Base-by-base conservation (phyloP, 176 grass and related monocot genomes). In the Oryza brachyantha region DNA sequence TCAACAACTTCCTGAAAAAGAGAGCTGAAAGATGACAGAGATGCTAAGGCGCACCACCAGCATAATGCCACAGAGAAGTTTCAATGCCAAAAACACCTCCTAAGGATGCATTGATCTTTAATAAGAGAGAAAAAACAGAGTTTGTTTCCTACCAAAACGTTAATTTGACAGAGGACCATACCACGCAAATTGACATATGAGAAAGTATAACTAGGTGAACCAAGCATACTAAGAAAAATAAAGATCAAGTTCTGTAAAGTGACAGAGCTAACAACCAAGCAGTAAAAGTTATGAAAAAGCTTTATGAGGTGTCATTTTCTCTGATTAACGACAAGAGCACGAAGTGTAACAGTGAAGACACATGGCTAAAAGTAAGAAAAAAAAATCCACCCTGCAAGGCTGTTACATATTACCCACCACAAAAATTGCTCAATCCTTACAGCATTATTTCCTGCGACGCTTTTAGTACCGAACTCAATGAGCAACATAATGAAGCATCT, bases 291-390 rank as follows among this genome's bases (percentile, higher is more conserved):
- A 81, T 57, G 1, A 37, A 35, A 27, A 29, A 78, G 58, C 65
- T 84, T 88, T 84, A 55, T 65, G 19, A 71, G 29, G 43, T 72
- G 76, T 84, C 71, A 52, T 43, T 69, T 81, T 27, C 57, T 64
- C 24, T 64, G 32, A 35, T 64, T 40, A 70, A 84, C 13, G 64
- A 72, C 71, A 84, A 84, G 36, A 71, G 65, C 57, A 84, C 42
- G 5, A 70, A 64, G 64, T 69, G 77, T 70, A 81, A 74, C 81
- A 81, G 64, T 80, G 87, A 84, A 81, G 76, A 46, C 72, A 85
- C 77, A 89, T 85, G 77, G 17, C 64, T 60, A 89, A 81, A 76
- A 59, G 87, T 57, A 85, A 76, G n/a, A 16, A 64, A 69, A 75
- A 64, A 69, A 75, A 75, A 84, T 10, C 7, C 32, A 76, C 64